Base-by-base conservation (phyloP, 2,329 filamentous ascomycete species). In the Claviceps arundinis region DNA sequence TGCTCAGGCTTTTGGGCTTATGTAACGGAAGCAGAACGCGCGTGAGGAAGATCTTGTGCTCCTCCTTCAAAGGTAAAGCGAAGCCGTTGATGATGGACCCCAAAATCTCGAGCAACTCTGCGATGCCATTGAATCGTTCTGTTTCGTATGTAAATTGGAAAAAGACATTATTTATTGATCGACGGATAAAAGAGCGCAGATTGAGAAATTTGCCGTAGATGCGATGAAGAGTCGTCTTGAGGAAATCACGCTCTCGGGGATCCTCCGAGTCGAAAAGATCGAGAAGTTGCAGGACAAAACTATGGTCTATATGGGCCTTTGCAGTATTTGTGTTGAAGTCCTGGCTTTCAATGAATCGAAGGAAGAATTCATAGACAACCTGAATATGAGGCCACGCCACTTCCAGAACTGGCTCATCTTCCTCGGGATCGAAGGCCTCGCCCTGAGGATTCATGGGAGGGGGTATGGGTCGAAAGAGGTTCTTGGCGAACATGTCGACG, bases 241-340 rank as follows among this genome's bases (percentile, higher is more conserved):
- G 75, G 68, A 98, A 98, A 68, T 98, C 93, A 57, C 93, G 82
- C 71, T 98, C 93, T 56, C 93, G 80, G 2, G 93, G 93, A 62
- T 98, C 93, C 72, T 98, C 93, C 0, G 93, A 98, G 67, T 98
- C 93, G 67, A 98, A 98, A 22, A 98, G 76, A 68, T 98, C 93
- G n/a, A 98, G 80, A 55, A 98, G 77, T 74, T 94, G 89, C 55
- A 98, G 79, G 46, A 98, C 93, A 65, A 98, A 98, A 67, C 88
- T 87, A 69, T 98, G 93, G 65, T 98, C 93, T 67, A 98, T 98
- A 69, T 95, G 96, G 56, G 90, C 87, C 73, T 98, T 98, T 60
- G 93, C 93, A 63, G 96, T 96, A 70, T 98, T 98, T 60, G 93
- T 98, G 74, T 97, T 98, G 78, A 98, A 98, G 69, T 98, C 93